Evolutionary conservation across 768 basidiomycete species (phyloP), one percentile per base, ranked within the genome.

Genomic region (Hygrocybe coccinea): DNA sequence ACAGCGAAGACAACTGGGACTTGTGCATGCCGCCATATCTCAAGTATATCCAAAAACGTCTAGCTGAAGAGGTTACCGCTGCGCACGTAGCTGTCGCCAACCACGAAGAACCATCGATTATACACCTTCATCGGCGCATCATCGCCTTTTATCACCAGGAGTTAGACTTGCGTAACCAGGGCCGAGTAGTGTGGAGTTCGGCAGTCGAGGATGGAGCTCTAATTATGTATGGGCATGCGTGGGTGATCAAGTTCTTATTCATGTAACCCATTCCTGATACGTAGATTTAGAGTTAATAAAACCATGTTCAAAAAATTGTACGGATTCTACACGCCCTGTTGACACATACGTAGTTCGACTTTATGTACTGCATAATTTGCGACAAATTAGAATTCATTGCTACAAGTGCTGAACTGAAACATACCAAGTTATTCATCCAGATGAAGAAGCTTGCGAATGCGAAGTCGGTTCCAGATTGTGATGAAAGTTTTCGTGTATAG

Each of bases 401-500:
- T 29, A n/a, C n/a, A n/a, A n/a, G n/a, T n/a, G n/a, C n/a, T n/a
- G n/a, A n/a, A n/a, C n/a, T n/a, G n/a, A n/a, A n/a, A n/a, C n/a
- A n/a, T n/a, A n/a, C n/a, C n/a, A n/a, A n/a, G n/a, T n/a, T n/a
- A 29, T 29, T 29, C 29, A 29, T 29, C 29, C 29, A 29, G 51
- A 0, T 24, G 33, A 11, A 70, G 45, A 29, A 43, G 39, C 21
- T 43, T n/a, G 39, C 39, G 39, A 43, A 43, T 43, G 6, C 39
- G 6, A 21, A 43, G 46, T 29, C 46, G n/a, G 25, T 48, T 48
- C 46, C 46, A 48, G 7, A 64, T 50, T 0, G 58, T 59, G 6
- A 65, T 50, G 46, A 65, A 68, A 3, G 64, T 58, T 46, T 61
- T 65, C 1, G 56, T 65, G 49, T 68, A 70, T 2, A 64, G 33